Conservation (phyloP, 495 filamentous ascomycete species). For the Talaromyces nanjingensis region DNA sequence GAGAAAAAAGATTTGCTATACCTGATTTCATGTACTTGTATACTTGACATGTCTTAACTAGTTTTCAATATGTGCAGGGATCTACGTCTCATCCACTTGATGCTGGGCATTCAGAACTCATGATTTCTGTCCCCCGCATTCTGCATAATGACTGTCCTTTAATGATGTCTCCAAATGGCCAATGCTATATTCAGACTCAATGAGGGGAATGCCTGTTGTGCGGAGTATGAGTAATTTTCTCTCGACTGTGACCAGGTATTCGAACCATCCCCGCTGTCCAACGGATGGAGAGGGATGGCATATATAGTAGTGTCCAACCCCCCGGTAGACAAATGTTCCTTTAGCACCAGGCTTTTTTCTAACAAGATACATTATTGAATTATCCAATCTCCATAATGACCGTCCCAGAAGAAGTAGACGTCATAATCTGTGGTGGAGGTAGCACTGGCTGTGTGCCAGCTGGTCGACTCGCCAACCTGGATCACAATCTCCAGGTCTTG, state of each 20-base stretch:
- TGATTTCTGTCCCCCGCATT: neutral
- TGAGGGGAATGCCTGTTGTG: neutral
- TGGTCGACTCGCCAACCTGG: constrained; percentile 70
- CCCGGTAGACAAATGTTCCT: neutral
- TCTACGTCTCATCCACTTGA: neutral
- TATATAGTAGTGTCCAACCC: neutral
- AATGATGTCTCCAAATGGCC: neutral
- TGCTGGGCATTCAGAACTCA: neutral
- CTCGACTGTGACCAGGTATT: neutral
- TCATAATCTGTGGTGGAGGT: constrained; percentile 73
- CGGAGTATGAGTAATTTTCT: neutral
- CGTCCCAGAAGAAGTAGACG: constrained; percentile 64
- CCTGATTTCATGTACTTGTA: neutral
- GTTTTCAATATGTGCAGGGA: neutral
- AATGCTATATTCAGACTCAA: neutral
- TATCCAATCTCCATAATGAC: constrained; percentile 19
- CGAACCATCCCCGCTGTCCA: neutral
- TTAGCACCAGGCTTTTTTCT: neutral
- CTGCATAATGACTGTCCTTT: neutral
- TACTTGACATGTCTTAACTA: neutral
- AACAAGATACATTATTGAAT: neutral
- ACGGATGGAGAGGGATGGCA: neutral
- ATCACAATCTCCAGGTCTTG: constrained; percentile 73
- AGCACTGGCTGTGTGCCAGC: constrained; percentile 72
- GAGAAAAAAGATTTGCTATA: neutral